These are phyloP conservation scores for Leptographium lundbergii DNA, from an alignment of 2,329 filamentous ascomycete genomes.

Conservation along the genomic window DNA sequence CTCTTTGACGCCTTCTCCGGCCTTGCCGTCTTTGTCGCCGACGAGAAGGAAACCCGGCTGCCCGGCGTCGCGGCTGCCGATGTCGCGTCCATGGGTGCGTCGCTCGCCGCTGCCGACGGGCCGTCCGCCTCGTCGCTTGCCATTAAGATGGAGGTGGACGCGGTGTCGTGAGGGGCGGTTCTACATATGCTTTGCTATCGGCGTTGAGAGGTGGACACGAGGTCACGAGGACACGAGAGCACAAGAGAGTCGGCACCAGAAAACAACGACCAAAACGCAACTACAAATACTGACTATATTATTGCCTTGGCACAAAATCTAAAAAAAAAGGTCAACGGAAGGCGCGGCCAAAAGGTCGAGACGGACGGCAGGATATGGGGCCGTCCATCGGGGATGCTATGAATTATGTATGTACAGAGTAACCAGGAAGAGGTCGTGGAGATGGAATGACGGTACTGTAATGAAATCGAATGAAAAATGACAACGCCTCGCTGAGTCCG, in stretches of 20 bases:
- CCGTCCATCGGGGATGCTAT: neutral
- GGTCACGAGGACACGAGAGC: too few species aligned
- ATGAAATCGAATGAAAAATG: neutral
- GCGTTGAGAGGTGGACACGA: neutral
- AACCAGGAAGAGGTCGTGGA: too few species aligned
- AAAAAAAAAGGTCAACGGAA: too few species aligned
- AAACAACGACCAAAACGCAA: too few species aligned
- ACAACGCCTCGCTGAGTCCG: slow-evolving; percentile 10
- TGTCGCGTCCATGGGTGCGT: slow-evolving; percentile 20
- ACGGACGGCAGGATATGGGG: neutral
- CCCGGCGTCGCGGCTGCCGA: slow-evolving; percentile 17
- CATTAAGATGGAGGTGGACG: slow-evolving; percentile 36
- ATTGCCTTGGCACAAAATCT: too few species aligned
- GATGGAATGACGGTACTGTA: too few species aligned
- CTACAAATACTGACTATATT: too few species aligned
- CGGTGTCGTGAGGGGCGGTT: slow-evolving; percentile 23
- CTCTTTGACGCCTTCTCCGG: slow-evolving; percentile 86
- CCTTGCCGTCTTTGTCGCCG: slow-evolving; percentile 72
- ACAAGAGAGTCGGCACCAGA: too few species aligned
- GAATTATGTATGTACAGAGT: neutral
- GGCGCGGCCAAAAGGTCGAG: too few species aligned
- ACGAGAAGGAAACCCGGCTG: slow-evolving; percentile 45
- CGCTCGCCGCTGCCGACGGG: slow-evolving; percentile 17
- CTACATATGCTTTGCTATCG: neutral
- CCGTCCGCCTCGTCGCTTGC: slow-evolving; percentile 4